Percentiles rank a stretch among this genome's conserved stretches.
Conservation (phyloP, 306 rosid species). For the Erythrophleum fordii region DNA sequence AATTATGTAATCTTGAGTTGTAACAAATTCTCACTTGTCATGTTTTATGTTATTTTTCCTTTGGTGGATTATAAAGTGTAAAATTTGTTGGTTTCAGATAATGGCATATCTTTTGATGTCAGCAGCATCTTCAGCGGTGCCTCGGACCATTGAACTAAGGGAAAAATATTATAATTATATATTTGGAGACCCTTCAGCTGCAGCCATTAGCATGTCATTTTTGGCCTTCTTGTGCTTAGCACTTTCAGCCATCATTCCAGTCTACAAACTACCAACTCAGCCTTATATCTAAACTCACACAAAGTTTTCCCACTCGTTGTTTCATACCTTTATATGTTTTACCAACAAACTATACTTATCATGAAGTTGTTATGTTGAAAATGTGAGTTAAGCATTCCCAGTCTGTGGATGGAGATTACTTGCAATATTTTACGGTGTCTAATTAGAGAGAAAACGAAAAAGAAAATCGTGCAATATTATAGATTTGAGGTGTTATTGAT, state of each 20-base stretch:
- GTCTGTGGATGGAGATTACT: too few relatives aligned
- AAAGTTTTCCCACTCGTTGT: background rate
- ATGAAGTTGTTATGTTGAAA: too few relatives aligned
- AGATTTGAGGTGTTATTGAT: too few relatives aligned
- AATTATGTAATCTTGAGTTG: too few relatives aligned
- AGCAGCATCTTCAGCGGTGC: slow-evolving; percentile 64
- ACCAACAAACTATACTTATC: too few relatives aligned
- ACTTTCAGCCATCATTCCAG: slow-evolving; percentile 56
- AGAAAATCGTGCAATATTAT: too few relatives aligned
- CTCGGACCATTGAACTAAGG: slow-evolving; percentile 61
- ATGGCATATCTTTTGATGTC: slow-evolving; percentile 74
- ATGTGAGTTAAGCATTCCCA: background rate
- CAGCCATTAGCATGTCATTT: slow-evolving; percentile 65
- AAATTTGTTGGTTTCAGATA: slow-evolving; percentile 49
- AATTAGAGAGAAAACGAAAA: too few relatives aligned
- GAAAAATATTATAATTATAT: too few relatives aligned
- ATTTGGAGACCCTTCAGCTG: slow-evolving; percentile 59
- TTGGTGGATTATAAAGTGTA: too few relatives aligned
- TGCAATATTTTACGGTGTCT: too few relatives aligned
- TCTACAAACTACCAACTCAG: slow-evolving; percentile 56
- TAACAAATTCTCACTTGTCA: too few relatives aligned
- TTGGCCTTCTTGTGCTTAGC: slow-evolving; percentile 59
- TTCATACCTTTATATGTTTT: slow-evolving; percentile 27
- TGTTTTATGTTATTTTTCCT: too few relatives aligned
- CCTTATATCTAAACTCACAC: slow-evolving; percentile 43